Conservation (phyloP, 805 yeast genomes). For the Kazachstania viticola region DNA sequence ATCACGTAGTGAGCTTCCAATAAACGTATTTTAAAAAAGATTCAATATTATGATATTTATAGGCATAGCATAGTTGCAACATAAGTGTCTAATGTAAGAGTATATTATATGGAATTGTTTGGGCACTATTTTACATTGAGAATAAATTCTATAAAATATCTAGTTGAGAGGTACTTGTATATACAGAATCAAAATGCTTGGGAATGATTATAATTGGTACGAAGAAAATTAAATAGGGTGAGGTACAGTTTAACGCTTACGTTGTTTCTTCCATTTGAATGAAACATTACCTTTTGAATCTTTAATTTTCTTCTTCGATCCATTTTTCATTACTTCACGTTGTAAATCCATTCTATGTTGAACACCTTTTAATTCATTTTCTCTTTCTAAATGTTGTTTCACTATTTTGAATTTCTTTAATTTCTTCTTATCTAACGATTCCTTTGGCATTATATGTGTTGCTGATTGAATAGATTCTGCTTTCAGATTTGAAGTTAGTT, state of each 20-base stretch:
- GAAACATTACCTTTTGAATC: constrained; percentile 54
- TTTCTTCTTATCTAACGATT: constrained; percentile 39
- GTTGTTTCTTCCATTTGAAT: constrained; percentile 77
- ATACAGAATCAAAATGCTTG: too few relatives aligned
- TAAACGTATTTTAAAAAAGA: too few relatives aligned
- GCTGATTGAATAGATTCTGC: constrained; percentile 8
- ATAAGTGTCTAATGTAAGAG: too few relatives aligned
- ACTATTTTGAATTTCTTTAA: constrained; percentile 48
- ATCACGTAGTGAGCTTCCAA: too few relatives aligned
- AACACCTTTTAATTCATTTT: constrained; percentile 52
- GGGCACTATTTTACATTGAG: too few relatives aligned
- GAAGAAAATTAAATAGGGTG: not conserved
- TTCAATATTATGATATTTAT: too few relatives aligned
- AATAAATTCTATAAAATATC: not conserved
- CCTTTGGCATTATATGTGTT: constrained; percentile 26
- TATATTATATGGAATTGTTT: too few relatives aligned
- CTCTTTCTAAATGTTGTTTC: constrained; percentile 58
- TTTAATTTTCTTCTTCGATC: constrained; percentile 66
- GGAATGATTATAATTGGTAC: too few relatives aligned
- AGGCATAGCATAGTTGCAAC: too few relatives aligned
- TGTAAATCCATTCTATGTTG: constrained; percentile 66
- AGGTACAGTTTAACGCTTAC: constrained; percentile 45
- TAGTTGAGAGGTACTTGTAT: too few relatives aligned
- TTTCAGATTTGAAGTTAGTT: constrained; percentile 33
- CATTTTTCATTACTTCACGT: constrained; percentile 82